These are phyloP conservation scores for Nakazawaea wickerhamii DNA, from an alignment of 805 yeast species.

Conservation along the genomic window DNA sequence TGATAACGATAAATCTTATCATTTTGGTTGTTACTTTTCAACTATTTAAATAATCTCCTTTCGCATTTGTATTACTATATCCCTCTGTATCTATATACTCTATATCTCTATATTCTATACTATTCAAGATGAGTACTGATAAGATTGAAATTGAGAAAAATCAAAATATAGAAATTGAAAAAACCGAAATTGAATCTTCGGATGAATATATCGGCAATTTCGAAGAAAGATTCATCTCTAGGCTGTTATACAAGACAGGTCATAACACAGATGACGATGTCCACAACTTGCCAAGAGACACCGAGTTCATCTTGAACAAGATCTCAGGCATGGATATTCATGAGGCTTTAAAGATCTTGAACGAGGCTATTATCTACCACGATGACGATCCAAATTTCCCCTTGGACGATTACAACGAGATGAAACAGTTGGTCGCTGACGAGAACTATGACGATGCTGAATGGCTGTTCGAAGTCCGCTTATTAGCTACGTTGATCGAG, in stretches of 20 bases:
- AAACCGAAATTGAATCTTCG: too few species aligned
- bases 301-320: not conserved
- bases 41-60: too few species aligned
- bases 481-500: not conserved
- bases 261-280: not conserved
- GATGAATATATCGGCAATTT: too few species aligned
- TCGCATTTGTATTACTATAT: too few species aligned
- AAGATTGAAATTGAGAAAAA: too few species aligned
- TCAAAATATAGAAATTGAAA: too few species aligned
- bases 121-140: too few species aligned
- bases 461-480: not conserved
- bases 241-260: not conserved
- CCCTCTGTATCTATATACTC: too few species aligned
- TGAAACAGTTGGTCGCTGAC: not conserved
- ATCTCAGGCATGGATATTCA: not conserved
- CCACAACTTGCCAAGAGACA: not conserved
- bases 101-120: too few species aligned
- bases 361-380: not conserved
- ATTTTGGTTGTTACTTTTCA: too few species aligned
- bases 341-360: not conserved
- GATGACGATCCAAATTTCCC: constrained; percentile 1
- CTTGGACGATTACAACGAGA: not conserved
- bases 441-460: not conserved
- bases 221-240: not conserved
- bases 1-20: too few species aligned